phyloP scores from a whole-genome alignment of 164 flowering plant genomes.

The Piper longum region DNA sequence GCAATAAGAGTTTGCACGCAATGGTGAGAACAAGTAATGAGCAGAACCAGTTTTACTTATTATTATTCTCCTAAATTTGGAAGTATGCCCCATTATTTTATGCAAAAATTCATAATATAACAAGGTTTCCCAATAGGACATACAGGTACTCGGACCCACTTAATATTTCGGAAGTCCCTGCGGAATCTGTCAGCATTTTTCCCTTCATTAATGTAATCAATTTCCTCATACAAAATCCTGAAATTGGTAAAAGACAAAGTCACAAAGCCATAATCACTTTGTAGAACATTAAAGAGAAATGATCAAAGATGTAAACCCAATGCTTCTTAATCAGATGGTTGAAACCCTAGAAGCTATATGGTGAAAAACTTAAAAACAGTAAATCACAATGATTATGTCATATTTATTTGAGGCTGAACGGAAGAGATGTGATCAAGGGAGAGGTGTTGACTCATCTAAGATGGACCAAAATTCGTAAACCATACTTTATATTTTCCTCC shows the following conservation, averaged over 20 bases:
- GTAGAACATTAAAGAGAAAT: neutral
- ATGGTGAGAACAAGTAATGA: neutral
- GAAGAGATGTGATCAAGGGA: no score
- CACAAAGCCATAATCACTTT: neutral
- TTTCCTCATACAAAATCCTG: conserved; percentile 96
- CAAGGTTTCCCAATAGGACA: conserved; percentile 25
- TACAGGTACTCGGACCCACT: conserved; percentile 99
- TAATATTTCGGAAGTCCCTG: conserved; percentile 82
- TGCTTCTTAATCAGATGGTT: neutral
- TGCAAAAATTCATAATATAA: neutral
- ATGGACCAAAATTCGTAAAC: no score
- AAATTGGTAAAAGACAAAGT: conserved; percentile 7
- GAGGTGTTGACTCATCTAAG: no score
- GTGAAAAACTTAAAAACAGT: no score
- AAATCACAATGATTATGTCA: no score
- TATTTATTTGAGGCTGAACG: no score
- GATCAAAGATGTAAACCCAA: neutral
- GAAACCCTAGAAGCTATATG: no score
- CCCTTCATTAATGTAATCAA: conserved; percentile 95
- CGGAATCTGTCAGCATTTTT: conserved; percentile 94
- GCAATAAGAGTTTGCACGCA: conserved; percentile 1
- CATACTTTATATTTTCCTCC: no score
- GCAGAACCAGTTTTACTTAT: neutral
- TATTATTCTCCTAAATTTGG: neutral
- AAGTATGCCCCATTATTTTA: neutral